Evolutionary conservation across 306 rosid genomes (phyloP), one percentile per base, ranked within the genome.

Genomic region (Mimosa pudica): DNA sequence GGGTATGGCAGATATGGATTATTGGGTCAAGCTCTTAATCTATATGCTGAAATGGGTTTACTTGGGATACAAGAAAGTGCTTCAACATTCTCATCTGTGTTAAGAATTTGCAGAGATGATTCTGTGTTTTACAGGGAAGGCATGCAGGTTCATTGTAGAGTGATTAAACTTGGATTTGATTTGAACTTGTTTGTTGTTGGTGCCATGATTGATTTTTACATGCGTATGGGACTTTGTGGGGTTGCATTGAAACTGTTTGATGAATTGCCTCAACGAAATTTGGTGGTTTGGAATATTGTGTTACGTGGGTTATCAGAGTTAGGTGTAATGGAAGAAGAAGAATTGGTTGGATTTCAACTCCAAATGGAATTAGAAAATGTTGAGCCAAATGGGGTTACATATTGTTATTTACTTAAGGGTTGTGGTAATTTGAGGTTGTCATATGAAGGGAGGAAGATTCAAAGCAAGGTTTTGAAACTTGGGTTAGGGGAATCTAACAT

Each of bases 81-180:
- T 11, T 83, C 88, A 4, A 92, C 96, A 51, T 83, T 90, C 74
- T 70, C 93, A 5, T 85, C 90, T 8, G 90, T 91, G 11, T 55
- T 93, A 52, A 79, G 87, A 24, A 45, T 87, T 74, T 95, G 96
- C 67, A 71, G 74, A 35, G 68, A 75, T 35, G 77, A 84, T 81
- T 58, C 69, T 10, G 90, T 76, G 82, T 81, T 89, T 35, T 65
- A 51, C 48, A 63, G 64, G 64, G 91, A 88, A 80, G 97, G 97
- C 45, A 51, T 51, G 83, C 98, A 92, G 82, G 89, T 86, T 55
- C 98, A 92, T 80, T 92, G 92, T 82, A 89, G 92, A 77, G 96
- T 77, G 30, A 32, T 91, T 41, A 83, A 69, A 66, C 86, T 92
- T 63, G 97, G 97, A 16, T 88, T 87, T 67, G 73, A 80, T 42